These are phyloP conservation scores for Podaxis rugospora DNA, from an alignment of 768 basidiomycete species.

Conservation along the genomic window DNA sequence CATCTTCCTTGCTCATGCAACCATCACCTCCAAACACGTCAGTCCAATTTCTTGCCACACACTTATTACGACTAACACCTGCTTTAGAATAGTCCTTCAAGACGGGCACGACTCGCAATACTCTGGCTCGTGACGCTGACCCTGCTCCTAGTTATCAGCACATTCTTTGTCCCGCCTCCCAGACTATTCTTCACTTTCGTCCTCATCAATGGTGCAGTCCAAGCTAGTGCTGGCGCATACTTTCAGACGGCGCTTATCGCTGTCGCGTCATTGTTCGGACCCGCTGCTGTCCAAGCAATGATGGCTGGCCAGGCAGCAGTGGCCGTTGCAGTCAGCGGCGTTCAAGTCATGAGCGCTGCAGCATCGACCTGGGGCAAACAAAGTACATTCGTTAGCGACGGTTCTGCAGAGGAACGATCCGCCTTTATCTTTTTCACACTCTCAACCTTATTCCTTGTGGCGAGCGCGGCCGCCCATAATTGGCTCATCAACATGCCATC, in stretches of 20 bases:
- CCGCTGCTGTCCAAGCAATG: conserved; percentile 64
- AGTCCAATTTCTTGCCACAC: conserved; percentile 19
- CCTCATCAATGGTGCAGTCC: conserved; percentile 51
- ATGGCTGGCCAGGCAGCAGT: conserved; percentile 86
- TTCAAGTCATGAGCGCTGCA: conserved; percentile 66
- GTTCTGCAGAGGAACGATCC: conserved; percentile 57
- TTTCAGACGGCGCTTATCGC: conserved; percentile 76
- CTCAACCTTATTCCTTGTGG: conserved; percentile 60
- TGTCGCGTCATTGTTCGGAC: conserved; percentile 78
- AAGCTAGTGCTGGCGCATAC: conserved; percentile 66
- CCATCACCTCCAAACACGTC: conserved; percentile 63
- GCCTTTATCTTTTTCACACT: conserved; percentile 73
- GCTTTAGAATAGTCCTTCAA: conserved; percentile 54
- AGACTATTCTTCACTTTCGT: conserved; percentile 63
- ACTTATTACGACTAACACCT: background rate
- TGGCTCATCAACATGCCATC: conserved; percentile 56
- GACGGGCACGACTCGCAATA: conserved; percentile 49
- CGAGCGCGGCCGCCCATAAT: conserved; percentile 47
- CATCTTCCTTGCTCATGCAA: conserved; percentile 69
- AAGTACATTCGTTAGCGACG: conserved; percentile 28
- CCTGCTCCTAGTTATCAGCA: conserved; percentile 60
- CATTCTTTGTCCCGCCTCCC: conserved; percentile 50
- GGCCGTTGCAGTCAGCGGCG: conserved; percentile 73
- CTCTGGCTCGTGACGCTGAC: conserved; percentile 49
- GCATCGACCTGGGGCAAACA: conserved; percentile 49